phyloP scores from a whole-genome alignment of 1,284 basidiomycete genomes.

The Ganoderma sinense region DNA sequence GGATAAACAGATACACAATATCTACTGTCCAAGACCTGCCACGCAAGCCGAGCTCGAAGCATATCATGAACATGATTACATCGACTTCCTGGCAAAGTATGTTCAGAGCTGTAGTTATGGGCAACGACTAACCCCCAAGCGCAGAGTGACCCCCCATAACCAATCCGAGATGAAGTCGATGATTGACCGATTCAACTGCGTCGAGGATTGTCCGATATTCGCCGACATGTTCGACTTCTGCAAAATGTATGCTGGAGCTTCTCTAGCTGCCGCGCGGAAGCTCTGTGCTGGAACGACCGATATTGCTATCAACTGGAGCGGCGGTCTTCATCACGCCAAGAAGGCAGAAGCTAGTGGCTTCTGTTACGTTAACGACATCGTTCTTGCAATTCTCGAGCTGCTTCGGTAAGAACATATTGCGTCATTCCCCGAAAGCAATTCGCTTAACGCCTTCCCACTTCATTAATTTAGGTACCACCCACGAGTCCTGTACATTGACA shows the following conservation, averaged over 20 bases:
- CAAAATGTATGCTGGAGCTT: constrained; percentile 90
- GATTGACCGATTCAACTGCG: constrained; percentile 87
- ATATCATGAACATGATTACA: constrained; percentile 95
- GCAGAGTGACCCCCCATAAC: constrained; percentile 84
- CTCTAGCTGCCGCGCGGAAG: constrained; percentile 90
- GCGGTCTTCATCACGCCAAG: constrained; percentile 95
- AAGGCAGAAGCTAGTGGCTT: constrained; percentile 96
- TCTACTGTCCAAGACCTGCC: constrained; percentile 90
- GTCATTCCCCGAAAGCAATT: neutral
- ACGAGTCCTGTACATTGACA: constrained; percentile 95
- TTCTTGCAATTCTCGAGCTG: constrained; percentile 92
- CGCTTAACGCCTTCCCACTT: neutral
- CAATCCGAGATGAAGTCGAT: constrained; percentile 76
- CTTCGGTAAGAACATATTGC: constrained; percentile 58
- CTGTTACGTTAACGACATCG: constrained; percentile 97
- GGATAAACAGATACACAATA: constrained; percentile 93
- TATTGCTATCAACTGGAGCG: constrained; percentile 98
- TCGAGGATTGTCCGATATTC: constrained; percentile 95
- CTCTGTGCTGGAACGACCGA: constrained; percentile 89
- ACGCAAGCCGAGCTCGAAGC: constrained; percentile 89
- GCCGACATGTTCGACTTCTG: constrained; percentile 94
- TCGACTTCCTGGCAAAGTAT: constrained; percentile 92
- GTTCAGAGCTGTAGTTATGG: neutral
- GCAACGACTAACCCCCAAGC: neutral
- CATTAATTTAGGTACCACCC: constrained; percentile 75